Percentiles rank a stretch among this genome's conserved stretches.
Evolutionary conservation across 768 basidiomycete genomes (phyloP).

Genomic region (Rhodocollybia butyracea): DNA sequence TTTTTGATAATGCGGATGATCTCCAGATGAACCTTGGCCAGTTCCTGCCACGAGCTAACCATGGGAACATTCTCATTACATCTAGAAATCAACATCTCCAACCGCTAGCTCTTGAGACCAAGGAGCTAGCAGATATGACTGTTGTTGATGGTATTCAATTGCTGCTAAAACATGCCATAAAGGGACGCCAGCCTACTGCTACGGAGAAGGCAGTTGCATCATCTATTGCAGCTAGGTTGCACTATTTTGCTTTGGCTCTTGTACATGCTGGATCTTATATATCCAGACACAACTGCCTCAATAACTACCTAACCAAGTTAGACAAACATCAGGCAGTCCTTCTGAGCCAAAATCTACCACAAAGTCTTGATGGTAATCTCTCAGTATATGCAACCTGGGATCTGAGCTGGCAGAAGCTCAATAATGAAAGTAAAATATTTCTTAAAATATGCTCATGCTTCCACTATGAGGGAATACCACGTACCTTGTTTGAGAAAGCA

Average conservation of each 20-base stretch:
- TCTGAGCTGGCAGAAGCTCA: background rate
- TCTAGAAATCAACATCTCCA: background rate
- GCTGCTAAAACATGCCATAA: background rate
- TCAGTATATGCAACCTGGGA: conserved; percentile 2
- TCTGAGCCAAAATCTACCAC: background rate
- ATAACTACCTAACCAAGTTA: background rate
- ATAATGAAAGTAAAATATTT: background rate
- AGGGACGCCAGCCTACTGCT: background rate
- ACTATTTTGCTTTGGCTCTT: background rate
- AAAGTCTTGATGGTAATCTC: background rate
- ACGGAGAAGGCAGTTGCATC: background rate
- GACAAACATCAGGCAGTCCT: background rate
- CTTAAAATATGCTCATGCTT: background rate
- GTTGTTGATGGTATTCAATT: background rate
- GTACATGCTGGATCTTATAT: conserved; percentile 5
- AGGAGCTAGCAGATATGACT: background rate
- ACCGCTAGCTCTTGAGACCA: background rate
- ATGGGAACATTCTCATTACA: conserved; percentile 10
- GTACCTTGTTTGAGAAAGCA: background rate
- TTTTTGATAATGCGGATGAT: conserved; percentile 13
- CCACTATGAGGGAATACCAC: background rate
- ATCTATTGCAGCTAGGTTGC: background rate
- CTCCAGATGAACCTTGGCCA: background rate
- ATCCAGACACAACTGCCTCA: background rate
- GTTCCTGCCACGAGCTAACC: conserved; percentile 5